Evolutionary conservation across 1,284 basidiomycete species (phyloP).

Genomic region (Melampsora americana): DNA sequence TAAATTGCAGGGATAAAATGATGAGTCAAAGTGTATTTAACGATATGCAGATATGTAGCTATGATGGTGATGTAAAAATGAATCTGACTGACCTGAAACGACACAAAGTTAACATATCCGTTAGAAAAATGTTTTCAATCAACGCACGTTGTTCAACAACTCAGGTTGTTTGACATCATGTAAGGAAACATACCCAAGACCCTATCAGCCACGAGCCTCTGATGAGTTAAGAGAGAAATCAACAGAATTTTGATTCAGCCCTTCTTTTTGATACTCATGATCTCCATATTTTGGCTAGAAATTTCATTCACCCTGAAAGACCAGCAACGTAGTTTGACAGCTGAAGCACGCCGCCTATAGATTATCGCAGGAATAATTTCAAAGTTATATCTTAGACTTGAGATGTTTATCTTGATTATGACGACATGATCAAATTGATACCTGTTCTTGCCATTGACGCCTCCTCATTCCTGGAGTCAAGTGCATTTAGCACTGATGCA

Average conservation of each 20-base stretch:
- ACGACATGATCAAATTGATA: not conserved
- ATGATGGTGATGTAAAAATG: not conserved
- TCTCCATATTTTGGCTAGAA: not conserved
- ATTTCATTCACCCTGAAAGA: conserved; percentile 20
- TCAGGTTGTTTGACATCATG: not conserved
- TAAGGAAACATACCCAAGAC: conserved; percentile 21
- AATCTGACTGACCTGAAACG: no score
- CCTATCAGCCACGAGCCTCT: conserved; percentile 27
- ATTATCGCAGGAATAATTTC: no score
- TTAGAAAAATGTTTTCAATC: not conserved
- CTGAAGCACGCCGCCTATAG: conserved; percentile 30
- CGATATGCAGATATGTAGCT: not conserved
- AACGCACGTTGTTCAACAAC: not conserved
- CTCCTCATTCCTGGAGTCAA: conserved; percentile 35
- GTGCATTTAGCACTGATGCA: conserved; percentile 26
- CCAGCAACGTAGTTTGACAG: conserved; percentile 28
- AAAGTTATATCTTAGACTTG: no score
- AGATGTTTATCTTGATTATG: no score
- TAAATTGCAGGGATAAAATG: not conserved
- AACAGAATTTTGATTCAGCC: no score
- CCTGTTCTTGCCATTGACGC: conserved; percentile 5
- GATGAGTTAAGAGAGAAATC: not conserved
- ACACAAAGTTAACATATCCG: not conserved
- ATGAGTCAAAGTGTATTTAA: not conserved
- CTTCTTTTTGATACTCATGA: not conserved